Evolutionary conservation across 2,329 filamentous ascomycete genomes (phyloP).

Genomic region (Geosmithia flava): DNA sequence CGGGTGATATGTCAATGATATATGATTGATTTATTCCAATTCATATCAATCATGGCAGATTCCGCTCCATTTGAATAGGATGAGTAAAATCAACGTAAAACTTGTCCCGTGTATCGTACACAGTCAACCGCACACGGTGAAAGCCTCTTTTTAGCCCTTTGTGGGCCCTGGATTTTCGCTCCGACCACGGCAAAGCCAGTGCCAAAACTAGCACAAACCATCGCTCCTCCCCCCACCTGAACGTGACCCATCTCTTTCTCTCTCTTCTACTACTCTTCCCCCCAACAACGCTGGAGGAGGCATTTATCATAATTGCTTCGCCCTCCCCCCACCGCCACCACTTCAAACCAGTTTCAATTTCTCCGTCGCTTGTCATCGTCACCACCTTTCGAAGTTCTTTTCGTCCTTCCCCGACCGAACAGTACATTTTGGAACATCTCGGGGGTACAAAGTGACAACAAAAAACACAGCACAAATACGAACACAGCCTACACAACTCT

Average conservation of each 20-base stretch:
- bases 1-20: too few relatives aligned
- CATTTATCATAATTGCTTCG: constrained; percentile 1
- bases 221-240: neutral
- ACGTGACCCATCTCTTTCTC: neutral
- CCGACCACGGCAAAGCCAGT: constrained; percentile 2
- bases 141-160: constrained; percentile 12
- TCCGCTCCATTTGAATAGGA: too few relatives aligned
- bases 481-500: too few relatives aligned
- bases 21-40: too few relatives aligned
- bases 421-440: too few relatives aligned
- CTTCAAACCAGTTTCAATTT: neutral
- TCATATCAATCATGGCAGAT: too few relatives aligned
- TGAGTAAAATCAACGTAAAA: too few relatives aligned
- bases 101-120: neutral
- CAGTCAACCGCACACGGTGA: neutral
- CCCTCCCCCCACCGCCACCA: neutral
- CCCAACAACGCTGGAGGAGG: constrained; percentile 1
- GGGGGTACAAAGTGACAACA: too few relatives aligned
- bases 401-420: too few relatives aligned
- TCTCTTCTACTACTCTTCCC: constrained; percentile 1
- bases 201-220: neutral
- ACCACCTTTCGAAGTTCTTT: neutral
- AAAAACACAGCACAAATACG: too few relatives aligned
- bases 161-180: neutral
- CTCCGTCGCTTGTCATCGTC: neutral